A percentile compares a stretch with the other conserved stretches of the same genome.
Evolutionary conservation across 192 early-diverging fungal species (phyloP).

Genomic region (Thamnidium elegans): DNA sequence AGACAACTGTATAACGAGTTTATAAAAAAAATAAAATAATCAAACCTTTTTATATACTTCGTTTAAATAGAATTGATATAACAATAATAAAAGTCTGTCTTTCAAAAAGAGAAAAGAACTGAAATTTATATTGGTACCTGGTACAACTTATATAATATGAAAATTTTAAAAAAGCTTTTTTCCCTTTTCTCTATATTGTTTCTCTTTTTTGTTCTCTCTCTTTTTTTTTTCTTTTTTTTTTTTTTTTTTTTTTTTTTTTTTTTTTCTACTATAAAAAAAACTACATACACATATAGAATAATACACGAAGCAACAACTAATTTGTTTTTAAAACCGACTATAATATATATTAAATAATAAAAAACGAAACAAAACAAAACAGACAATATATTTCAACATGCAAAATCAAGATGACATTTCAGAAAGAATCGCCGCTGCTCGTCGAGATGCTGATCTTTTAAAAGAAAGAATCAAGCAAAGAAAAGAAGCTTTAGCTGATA

Average conservation of each 20-base stretch:
- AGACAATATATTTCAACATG: not conserved
- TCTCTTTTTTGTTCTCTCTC: not conserved
- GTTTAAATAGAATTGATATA: no score
- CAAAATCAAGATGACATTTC: slow-evolving; percentile 65
- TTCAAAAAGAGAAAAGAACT: no score
- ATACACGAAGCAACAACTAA: no score
- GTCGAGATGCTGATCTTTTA: slow-evolving; percentile 90
- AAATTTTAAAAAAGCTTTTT: not conserved
- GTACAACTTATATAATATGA: no score
- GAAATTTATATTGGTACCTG: no score
- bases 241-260: not conserved
- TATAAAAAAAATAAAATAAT: no score
- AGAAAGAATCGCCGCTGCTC: slow-evolving; percentile 82
- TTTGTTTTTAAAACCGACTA: not conserved
- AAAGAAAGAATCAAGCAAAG: slow-evolving; percentile 95
- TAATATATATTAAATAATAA: no score
- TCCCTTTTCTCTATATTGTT: not conserved
- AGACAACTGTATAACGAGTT: no score
- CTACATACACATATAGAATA: not conserved
- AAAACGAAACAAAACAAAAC: no score
- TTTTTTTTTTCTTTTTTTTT: no score
- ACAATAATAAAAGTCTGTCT: no score
- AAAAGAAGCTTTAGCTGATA: slow-evolving; percentile 90
- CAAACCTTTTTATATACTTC: no score
- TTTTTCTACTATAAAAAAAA: not conserved